Conservation (phyloP, 2,329 filamentous ascomycete species). For the Pseudogymnoascus pannorum region DNA sequence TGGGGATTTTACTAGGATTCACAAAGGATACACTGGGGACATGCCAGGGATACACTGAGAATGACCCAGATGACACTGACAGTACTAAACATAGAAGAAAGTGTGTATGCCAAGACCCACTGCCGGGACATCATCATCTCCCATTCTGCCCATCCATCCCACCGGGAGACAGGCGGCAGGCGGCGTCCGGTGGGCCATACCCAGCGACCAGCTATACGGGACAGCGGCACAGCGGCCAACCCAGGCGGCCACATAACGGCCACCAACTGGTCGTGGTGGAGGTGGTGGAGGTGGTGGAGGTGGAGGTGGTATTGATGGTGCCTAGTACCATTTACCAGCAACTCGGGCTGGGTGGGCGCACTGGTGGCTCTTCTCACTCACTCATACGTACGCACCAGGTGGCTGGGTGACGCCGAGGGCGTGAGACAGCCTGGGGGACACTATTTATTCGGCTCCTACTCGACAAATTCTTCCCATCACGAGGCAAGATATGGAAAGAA, state of each 20-base stretch:
- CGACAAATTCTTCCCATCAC: neutral
- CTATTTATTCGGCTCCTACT: neutral
- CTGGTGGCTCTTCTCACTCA: neutral
- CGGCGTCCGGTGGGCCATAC: neutral
- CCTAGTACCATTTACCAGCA: neutral
- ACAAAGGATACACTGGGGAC: too few species aligned
- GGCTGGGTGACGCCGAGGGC: constrained; percentile 2
- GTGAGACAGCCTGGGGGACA: neutral
- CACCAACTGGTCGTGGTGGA: neutral
- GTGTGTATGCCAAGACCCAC: neutral
- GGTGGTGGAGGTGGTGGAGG: too few species aligned
- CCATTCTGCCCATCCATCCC: neutral
- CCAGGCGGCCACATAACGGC: neutral
- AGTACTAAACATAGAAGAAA: too few species aligned
- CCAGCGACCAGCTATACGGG: neutral
- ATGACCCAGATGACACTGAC: too few species aligned
- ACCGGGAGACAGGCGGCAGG: neutral
- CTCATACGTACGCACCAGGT: neutral
- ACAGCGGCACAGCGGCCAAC: neutral
- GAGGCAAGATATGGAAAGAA: neutral
- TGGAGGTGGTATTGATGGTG: too few species aligned
- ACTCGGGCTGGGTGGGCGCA: neutral
- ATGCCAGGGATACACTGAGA: neutral
- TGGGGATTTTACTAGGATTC: too few species aligned
- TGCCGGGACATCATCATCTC: neutral